A percentile compares a stretch with the other conserved stretches of the same genome.
phyloP scores from a whole-genome alignment of 2,329 filamentous ascomycete genomes.

The Trichophyton equinum region DNA sequence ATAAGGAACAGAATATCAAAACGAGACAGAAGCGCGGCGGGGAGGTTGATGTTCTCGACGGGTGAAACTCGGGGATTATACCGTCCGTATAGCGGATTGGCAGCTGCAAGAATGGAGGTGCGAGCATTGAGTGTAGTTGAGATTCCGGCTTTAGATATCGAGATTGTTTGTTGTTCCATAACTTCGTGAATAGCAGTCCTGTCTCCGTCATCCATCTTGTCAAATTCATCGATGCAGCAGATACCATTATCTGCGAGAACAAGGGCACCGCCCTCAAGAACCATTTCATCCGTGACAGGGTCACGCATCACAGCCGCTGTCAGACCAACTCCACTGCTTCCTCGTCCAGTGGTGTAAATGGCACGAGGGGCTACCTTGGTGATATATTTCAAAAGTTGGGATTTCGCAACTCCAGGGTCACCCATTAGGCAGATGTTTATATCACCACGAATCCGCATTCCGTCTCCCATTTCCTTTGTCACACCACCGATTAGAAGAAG shows the following conservation, averaged over 20 bases:
- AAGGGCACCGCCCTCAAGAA: conserved; percentile 66
- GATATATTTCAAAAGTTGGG: conserved; percentile 95
- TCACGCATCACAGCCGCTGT: conserved; percentile 72
- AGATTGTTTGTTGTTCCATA: conserved; percentile 80
- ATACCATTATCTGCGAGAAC: conserved; percentile 71
- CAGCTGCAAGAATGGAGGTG: conserved; percentile 88
- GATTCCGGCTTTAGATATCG: conserved; percentile 81
- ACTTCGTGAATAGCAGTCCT: conserved; percentile 75
- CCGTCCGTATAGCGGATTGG: conserved; percentile 92
- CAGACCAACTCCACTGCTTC: conserved; percentile 67
- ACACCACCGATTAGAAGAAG: conserved; percentile 91
- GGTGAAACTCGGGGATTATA: conserved; percentile 97
- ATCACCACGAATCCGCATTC: conserved; percentile 97
- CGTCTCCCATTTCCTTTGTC: conserved; percentile 90
- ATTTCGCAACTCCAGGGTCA: conserved; percentile 98
- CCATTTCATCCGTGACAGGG: conserved; percentile 65
- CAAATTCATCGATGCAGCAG: conserved; percentile 75
- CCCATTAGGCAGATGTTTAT: conserved; percentile 99
- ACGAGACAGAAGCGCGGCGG: conserved; percentile 89
- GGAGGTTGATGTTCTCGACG: conserved; percentile 97
- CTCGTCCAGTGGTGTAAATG: conserved; percentile 71
- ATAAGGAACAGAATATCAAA: conserved; percentile 97
- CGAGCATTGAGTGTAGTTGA: conserved; percentile 93
- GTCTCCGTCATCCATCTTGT: conserved; percentile 72
- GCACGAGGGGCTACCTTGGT: conserved; percentile 93